phyloP scores from a whole-genome alignment of 2,329 filamentous ascomycete genomes.

The Diaporthe batatas region DNA sequence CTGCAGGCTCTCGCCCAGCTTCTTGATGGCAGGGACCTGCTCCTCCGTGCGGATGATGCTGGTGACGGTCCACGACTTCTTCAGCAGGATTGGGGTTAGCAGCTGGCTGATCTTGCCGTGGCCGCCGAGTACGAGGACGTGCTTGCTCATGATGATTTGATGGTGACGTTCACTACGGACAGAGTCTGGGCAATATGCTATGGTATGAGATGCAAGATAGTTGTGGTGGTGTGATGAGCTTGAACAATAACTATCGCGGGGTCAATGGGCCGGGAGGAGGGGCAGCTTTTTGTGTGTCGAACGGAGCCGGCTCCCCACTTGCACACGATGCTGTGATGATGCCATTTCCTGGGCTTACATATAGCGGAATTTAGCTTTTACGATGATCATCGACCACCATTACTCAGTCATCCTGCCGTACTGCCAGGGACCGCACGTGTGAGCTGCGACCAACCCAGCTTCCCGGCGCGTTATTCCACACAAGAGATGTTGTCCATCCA shows the following conservation, averaged over 20 bases:
- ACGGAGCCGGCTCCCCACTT: slow-evolving; percentile 2
- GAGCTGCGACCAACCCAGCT: background rate
- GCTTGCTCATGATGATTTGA: slow-evolving; percentile 50
- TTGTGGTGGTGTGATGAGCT: background rate
- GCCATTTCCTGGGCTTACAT: slow-evolving; percentile 36
- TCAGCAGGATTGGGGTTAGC: slow-evolving; percentile 81
- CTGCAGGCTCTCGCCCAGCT: slow-evolving; percentile 65
- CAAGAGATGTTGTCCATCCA: background rate
- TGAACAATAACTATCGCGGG: slow-evolving; percentile 15
- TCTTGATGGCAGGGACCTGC: slow-evolving; percentile 74
- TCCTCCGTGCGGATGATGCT: slow-evolving; percentile 81
- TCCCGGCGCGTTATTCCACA: background rate
- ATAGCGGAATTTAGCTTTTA: slow-evolving; percentile 27
- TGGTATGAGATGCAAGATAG: background rate
- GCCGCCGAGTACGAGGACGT: slow-evolving; percentile 82
- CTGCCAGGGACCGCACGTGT: background rate
- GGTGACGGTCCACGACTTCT: slow-evolving; percentile 81
- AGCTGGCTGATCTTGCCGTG: slow-evolving; percentile 84
- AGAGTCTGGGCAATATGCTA: background rate
- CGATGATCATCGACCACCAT: slow-evolving; percentile 22
- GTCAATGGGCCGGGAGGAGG: slow-evolving; percentile 8
- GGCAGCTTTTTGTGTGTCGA: slow-evolving; percentile 25
- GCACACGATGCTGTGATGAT: slow-evolving; percentile 31
- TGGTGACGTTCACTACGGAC: background rate
- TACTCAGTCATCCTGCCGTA: slow-evolving; percentile 23